phyloP scores from a whole-genome alignment of 1,284 basidiomycete species.

The Sporisorium exsertum region DNA sequence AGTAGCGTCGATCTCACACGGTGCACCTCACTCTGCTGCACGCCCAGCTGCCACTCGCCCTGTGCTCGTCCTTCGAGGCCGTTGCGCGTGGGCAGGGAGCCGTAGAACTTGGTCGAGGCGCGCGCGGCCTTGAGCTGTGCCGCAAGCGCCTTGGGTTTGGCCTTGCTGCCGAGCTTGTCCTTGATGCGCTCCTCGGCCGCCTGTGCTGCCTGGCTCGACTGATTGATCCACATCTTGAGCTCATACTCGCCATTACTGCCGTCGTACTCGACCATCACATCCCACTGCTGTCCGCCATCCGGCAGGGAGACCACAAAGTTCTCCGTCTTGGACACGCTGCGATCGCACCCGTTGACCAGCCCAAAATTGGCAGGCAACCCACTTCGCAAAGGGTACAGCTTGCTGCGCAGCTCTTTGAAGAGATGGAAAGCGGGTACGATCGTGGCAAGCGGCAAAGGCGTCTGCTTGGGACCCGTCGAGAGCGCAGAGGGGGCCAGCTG shows the following conservation, averaged over 20 bases:
- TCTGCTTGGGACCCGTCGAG: constrained; percentile 4
- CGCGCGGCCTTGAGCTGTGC: constrained; percentile 6
- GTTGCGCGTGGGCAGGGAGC: constrained; percentile 9
- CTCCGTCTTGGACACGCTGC: constrained; percentile 11
- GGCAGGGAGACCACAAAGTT: constrained; percentile 9
- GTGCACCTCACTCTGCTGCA: constrained; percentile 1
- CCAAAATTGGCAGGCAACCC: neutral
- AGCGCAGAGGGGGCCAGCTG: constrained; percentile 4
- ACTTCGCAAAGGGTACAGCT: constrained; percentile 4
- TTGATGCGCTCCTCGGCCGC: constrained; percentile 8
- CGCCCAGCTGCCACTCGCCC: constrained; percentile 5
- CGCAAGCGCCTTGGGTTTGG: neutral
- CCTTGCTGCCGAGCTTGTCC: constrained; percentile 5
- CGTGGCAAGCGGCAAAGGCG: neutral
- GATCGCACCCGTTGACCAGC: constrained; percentile 6
- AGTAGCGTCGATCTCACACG: constrained; percentile 1
- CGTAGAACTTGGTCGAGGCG: constrained; percentile 8
- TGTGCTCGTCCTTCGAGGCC: neutral
- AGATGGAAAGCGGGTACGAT: constrained; percentile 3
- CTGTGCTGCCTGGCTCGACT: constrained; percentile 1
- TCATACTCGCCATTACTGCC: constrained; percentile 4
- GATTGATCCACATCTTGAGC: constrained; percentile 2
- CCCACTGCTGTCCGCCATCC: constrained; percentile 7
- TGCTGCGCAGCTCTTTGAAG: constrained; percentile 7
- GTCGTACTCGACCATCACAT: constrained; percentile 7